Percentiles rank a stretch among this genome's conserved stretches.
phyloP scores from a whole-genome alignment of 2,329 filamentous ascomycete species.

The Neonectria sp. region DNA sequence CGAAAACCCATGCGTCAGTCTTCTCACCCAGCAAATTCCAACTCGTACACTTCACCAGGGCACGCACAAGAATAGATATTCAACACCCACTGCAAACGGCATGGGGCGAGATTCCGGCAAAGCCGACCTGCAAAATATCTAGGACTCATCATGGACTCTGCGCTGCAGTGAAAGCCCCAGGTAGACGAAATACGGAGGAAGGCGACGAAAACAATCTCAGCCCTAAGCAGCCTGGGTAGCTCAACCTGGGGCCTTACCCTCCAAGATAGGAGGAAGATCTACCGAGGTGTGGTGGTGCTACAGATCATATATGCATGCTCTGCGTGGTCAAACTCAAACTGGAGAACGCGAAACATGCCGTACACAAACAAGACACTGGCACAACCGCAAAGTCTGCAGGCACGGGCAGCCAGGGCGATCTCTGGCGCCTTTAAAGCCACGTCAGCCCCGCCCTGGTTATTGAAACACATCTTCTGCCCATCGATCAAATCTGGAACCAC shows the following conservation, averaged over 20 bases:
- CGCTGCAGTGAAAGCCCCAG: neutral
- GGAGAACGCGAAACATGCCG: conserved; percentile 1
- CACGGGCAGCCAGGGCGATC: conserved; percentile 12
- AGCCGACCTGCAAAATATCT: neutral
- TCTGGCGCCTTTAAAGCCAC: conserved; percentile 16
- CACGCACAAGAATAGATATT: neutral
- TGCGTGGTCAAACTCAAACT: neutral
- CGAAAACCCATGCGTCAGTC: neutral
- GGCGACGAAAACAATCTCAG: neutral
- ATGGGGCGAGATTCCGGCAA: neutral
- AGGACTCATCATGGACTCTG: neutral
- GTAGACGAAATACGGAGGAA: neutral
- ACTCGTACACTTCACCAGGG: neutral
- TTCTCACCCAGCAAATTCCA: neutral
- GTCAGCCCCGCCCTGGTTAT: conserved; percentile 12
- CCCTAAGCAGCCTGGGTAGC: neutral
- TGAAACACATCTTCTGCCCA: conserved; percentile 16
- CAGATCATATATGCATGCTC: no score
- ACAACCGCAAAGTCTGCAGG: conserved; percentile 16
- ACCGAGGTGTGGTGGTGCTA: neutral
- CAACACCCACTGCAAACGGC: neutral
- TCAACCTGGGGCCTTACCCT: neutral
- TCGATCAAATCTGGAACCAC: conserved; percentile 16
- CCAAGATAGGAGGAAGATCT: neutral
- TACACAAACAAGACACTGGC: conserved; percentile 7